A percentile compares a stretch with the other conserved stretches of the same genome.
phyloP scores from a whole-genome alignment of 2,329 filamentous ascomycete genomes.

The Coccinonectria pachysandricola region DNA sequence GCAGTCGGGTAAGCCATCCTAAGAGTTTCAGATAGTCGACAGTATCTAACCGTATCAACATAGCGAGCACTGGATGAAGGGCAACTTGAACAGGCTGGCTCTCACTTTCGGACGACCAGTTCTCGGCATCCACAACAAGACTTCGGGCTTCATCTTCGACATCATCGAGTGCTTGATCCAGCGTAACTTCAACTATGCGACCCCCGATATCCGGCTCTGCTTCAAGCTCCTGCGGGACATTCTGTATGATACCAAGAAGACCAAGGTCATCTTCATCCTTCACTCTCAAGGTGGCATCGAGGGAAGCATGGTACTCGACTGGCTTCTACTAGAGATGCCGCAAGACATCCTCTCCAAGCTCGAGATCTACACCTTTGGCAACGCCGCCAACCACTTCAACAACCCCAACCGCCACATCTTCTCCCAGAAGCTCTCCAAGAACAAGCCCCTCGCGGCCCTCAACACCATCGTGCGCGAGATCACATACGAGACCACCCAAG shows the following conservation, averaged over 20 bases:
- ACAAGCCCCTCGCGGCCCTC: constrained; percentile 25
- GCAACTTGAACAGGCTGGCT: constrained; percentile 60
- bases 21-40: constrained; percentile 23
- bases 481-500: constrained; percentile 17
- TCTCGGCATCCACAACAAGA: constrained; percentile 66
- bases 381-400: constrained; percentile 73
- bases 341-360: constrained; percentile 56
- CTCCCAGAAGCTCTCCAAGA: constrained; percentile 29
- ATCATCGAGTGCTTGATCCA: constrained; percentile 69
- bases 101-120: constrained; percentile 62
- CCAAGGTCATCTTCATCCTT: constrained; percentile 62
- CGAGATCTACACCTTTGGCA: constrained; percentile 71
- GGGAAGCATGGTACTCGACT: constrained; percentile 62
- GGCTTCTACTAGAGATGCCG: constrained; percentile 62
- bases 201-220: constrained; percentile 53
- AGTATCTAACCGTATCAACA: no score
- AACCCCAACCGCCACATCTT: constrained; percentile 51
- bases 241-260: constrained; percentile 49
- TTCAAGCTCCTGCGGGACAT: constrained; percentile 52
- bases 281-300: constrained; percentile 74
- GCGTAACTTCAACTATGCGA: constrained; percentile 63
- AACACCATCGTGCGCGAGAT: constrained; percentile 27
- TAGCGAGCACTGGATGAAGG: constrained; percentile 63
- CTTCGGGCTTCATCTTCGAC: constrained; percentile 65
- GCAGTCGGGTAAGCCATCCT: constrained; percentile 41